Evolutionary conservation across 164 flowering plant genomes (phyloP).

Genomic region (Platanus orientalis): DNA sequence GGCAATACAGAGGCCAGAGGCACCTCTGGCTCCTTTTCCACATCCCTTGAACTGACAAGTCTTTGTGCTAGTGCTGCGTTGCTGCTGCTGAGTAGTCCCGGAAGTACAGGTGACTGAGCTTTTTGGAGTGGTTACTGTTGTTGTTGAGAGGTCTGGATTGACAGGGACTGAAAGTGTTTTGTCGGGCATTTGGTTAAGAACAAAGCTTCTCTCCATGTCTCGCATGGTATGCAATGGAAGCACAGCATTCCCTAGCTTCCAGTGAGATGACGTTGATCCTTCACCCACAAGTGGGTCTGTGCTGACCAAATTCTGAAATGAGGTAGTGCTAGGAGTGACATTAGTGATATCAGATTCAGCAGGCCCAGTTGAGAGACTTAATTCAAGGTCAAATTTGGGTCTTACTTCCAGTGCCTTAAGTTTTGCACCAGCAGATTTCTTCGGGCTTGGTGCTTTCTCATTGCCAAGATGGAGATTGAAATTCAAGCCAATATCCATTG

Average conservation of each 20-base stretch:
- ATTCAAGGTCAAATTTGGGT: slow-evolving; percentile 58
- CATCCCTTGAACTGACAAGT: slow-evolving; percentile 82
- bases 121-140: slow-evolving; percentile 44
- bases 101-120: slow-evolving; percentile 80
- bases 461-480: slow-evolving; percentile 71
- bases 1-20: slow-evolving; percentile 90
- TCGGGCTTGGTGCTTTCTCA: slow-evolving; percentile 47
- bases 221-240: slow-evolving; percentile 21
- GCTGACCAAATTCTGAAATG: slow-evolving; percentile 11
- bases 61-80: slow-evolving; percentile 43
- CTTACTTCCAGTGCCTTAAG: slow-evolving; percentile 21
- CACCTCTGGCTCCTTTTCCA: slow-evolving; percentile 95
- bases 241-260: slow-evolving; percentile 23
- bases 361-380: slow-evolving; percentile 70
- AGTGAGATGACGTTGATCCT: slow-evolving; percentile 38
- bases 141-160: slow-evolving; percentile 44
- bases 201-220: slow-evolving; percentile 17
- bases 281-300: slow-evolving; percentile 29
- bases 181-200: slow-evolving; percentile 22
- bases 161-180: slow-evolving; percentile 18
- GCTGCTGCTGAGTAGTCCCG: slow-evolving; percentile 49
- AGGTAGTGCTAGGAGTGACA: slow-evolving; percentile 24
- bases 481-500: slow-evolving; percentile 77
- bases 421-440: slow-evolving; percentile 25
- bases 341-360: slow-evolving; percentile 73